Evolutionary conservation across 148 eudicot genomes (phyloP).

Genomic region (Fallopia convolvulus): DNA sequence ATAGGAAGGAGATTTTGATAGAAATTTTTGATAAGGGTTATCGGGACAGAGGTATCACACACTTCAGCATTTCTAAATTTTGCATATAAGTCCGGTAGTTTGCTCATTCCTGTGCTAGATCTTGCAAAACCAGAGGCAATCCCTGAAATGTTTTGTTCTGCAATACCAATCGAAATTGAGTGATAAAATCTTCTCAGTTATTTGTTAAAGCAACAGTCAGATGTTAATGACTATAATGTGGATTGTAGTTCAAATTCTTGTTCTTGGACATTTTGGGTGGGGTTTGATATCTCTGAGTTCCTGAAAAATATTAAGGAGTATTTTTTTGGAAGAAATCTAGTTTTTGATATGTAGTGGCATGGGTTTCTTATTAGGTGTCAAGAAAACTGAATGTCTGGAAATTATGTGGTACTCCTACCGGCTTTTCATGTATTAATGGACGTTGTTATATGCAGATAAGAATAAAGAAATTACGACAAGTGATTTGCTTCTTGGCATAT

Average conservation of each 20-base stretch:
- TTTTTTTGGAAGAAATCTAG: not conserved
- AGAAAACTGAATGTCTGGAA: too few relatives aligned
- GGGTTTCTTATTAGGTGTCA: not conserved
- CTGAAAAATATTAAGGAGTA: not conserved
- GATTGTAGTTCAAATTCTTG: not conserved
- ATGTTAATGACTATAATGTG: not conserved
- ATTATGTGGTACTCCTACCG: not conserved
- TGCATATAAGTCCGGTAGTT: too few relatives aligned
- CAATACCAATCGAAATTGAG: too few relatives aligned
- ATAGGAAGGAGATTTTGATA: not conserved
- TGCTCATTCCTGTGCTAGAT: too few relatives aligned
- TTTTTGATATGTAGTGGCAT: not conserved
- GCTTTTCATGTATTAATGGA: not conserved
- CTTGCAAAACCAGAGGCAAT: too few relatives aligned
- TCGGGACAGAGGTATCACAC: not conserved
- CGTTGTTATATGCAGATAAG: conserved; percentile 32
- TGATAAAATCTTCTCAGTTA: too few relatives aligned
- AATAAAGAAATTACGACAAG: conserved; percentile 49
- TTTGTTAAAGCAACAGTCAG: too few relatives aligned
- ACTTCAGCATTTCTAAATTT: not conserved
- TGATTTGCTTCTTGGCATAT: conserved; percentile 68
- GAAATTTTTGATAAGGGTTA: not conserved
- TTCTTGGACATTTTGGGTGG: not conserved
- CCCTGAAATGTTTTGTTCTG: too few relatives aligned
- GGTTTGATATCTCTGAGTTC: not conserved